Conservation (phyloP, 352 stramenopile genomes). For the Pythium myriotylum region DNA sequence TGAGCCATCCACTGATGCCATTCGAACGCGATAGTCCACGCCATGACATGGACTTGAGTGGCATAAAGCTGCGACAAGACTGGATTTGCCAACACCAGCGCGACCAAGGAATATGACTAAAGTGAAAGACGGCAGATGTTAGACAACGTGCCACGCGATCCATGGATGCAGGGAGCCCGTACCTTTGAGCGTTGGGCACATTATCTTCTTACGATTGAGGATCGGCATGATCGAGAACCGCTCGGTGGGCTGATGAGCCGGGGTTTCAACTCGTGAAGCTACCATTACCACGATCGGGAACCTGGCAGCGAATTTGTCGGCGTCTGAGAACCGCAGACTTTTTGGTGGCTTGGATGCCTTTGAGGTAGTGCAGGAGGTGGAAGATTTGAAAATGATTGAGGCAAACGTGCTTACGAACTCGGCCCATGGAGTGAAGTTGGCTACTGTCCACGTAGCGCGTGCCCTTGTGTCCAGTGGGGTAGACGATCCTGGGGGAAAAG, state of each 20-base stretch:
- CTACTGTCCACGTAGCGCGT: not conserved
- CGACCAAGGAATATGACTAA: constrained; percentile 51
- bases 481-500: not conserved
- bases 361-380: constrained; percentile 4
- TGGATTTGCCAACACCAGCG: constrained; percentile 47
- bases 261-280: constrained; percentile 16
- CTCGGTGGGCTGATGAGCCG: constrained; percentile 13
- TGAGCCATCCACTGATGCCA: constrained; percentile 32
- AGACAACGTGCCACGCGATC: not conserved
- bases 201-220: constrained; percentile 50
- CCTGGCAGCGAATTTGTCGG: no score
- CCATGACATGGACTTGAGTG: not conserved
- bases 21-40: constrained; percentile 40
- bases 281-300: no score
- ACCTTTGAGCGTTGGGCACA: constrained; percentile 54
- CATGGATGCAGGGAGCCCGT: not conserved
- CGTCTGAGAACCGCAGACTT: not conserved
- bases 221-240: constrained; percentile 58
- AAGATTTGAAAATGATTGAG: constrained; percentile 17
- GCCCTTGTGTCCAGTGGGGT: not conserved
- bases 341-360: not conserved
- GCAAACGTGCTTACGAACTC: constrained; percentile 4
- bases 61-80: constrained; percentile 35
- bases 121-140: not conserved
- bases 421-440: not conserved